These are phyloP conservation scores for Daldinia loculata DNA, from an alignment of 495 filamentous ascomycete species.

Conservation along the genomic window DNA sequence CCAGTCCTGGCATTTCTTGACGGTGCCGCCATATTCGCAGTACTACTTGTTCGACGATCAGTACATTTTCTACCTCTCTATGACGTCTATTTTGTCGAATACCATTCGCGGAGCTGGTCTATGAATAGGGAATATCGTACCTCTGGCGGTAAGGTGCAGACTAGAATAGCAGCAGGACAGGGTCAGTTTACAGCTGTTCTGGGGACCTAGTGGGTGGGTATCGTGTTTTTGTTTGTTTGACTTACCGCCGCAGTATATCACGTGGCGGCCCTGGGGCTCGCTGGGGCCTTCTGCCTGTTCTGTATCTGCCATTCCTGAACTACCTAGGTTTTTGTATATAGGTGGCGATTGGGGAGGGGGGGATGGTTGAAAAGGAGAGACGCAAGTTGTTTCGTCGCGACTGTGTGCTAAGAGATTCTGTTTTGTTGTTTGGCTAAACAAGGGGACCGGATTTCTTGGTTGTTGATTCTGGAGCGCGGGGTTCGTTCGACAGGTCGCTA, in stretches of 20 bases:
- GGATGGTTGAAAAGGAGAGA: constrained; percentile 22
- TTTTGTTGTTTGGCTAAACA: constrained; percentile 11
- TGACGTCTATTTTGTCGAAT: background rate
- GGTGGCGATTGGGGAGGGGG: background rate
- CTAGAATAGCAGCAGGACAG: constrained; percentile 54
- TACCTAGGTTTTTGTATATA: background rate
- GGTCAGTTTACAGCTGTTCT: constrained; percentile 8
- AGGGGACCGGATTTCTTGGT: constrained; percentile 12
- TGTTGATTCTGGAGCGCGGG: constrained; percentile 31
- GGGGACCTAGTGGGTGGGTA: background rate
- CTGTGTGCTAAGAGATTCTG: background rate
- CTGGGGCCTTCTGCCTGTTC: constrained; percentile 48
- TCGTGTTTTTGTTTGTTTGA: constrained; percentile 38
- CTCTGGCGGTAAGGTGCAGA: constrained; percentile 93
- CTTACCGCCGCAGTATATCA: constrained; percentile 85
- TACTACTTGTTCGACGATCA: constrained; percentile 68
- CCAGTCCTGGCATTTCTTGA: constrained; percentile 98
- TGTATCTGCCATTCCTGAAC: constrained; percentile 51
- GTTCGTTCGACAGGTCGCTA: constrained; percentile 15
- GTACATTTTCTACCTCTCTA: constrained; percentile 12
- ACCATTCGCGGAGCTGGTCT: background rate
- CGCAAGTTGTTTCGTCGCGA: constrained; percentile 30
- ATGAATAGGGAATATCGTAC: constrained; percentile 59
- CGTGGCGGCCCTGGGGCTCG: constrained; percentile 70
- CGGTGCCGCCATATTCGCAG: constrained; percentile 97